Evolutionary conservation across 192 early-diverging fungal genomes (phyloP).

Genomic region (Mortierella alpina): DNA sequence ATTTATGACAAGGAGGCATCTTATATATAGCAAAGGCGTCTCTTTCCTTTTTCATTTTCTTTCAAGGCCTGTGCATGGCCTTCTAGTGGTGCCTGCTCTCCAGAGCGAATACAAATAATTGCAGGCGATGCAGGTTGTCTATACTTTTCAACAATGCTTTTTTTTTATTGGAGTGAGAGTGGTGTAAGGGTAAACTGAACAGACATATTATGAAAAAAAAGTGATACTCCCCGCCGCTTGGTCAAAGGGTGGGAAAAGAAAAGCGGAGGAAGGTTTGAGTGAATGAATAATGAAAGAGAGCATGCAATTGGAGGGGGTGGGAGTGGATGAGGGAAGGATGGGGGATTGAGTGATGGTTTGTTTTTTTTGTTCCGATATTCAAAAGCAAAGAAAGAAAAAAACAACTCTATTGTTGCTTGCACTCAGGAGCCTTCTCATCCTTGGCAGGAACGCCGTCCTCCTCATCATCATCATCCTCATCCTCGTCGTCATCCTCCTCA

Average conservation of each 20-base stretch:
- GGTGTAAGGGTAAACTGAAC: not conserved
- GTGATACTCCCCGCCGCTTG: not conserved
- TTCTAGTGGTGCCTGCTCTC: too few species aligned
- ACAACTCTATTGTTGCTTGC: constrained; percentile 54
- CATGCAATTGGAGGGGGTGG: constrained; percentile 17
- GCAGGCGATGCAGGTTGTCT: too few species aligned
- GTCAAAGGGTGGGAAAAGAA: too few species aligned
- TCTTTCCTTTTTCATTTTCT: too few species aligned
- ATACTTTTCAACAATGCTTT: not conserved
- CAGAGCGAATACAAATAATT: too few species aligned
- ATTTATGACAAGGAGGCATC: too few species aligned
- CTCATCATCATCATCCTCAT: constrained; percentile 56
- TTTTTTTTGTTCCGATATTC: constrained; percentile 7
- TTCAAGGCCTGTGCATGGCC: too few species aligned
- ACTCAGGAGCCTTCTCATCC: constrained; percentile 50
- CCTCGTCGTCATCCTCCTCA: constrained; percentile 56
- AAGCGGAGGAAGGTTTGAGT: constrained; percentile 11
- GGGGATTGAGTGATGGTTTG: not conserved
- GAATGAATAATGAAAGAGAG: constrained; percentile 7
- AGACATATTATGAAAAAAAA: constrained; percentile 17
- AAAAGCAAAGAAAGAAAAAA: constrained; percentile 25
- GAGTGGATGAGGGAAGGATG: not conserved
- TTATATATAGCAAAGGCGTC: too few species aligned
- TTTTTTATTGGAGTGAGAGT: constrained; percentile 6
- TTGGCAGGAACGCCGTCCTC: constrained; percentile 46